phyloP scores from a whole-genome alignment of 2,329 filamentous ascomycete genomes.

The Trichoderma pleuroti region DNA sequence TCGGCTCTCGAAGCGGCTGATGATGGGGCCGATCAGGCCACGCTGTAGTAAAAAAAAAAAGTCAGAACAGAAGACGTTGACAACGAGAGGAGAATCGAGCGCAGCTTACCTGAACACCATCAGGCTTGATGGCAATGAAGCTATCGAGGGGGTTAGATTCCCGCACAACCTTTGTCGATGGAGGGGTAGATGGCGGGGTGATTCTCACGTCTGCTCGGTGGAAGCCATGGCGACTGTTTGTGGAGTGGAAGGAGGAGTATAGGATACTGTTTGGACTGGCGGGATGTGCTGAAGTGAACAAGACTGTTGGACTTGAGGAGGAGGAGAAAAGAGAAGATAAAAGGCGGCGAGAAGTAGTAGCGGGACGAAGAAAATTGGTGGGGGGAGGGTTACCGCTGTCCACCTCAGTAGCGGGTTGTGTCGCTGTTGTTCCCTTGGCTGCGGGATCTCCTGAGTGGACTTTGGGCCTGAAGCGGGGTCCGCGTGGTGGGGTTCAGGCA shows the following conservation, averaged over 20 bases:
- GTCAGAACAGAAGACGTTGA: constrained; percentile 23
- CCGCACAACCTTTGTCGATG: neutral
- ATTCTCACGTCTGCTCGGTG: constrained; percentile 78
- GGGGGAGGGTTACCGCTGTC: constrained; percentile 40
- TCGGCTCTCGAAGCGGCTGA: constrained; percentile 95
- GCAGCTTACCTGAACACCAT: constrained; percentile 86
- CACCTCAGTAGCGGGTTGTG: constrained; percentile 27
- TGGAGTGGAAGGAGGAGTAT: constrained; percentile 24
- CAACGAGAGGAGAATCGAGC: neutral
- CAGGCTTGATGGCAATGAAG: constrained; percentile 99
- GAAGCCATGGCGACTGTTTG: constrained; percentile 59
- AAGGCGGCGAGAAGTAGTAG: constrained; percentile 35
- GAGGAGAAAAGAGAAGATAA: constrained; percentile 35
- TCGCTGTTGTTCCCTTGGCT: constrained; percentile 15
- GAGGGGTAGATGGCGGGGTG: constrained; percentile 35
- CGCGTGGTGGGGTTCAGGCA: constrained; percentile 34
- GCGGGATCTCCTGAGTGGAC: constrained; percentile 14
- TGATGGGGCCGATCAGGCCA: constrained; percentile 96
- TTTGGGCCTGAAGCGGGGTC: constrained; percentile 34
- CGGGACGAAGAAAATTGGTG: constrained; percentile 42
- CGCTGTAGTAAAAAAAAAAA: constrained; percentile 54
- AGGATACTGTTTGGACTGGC: constrained; percentile 25
- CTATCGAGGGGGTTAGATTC: constrained; percentile 47
- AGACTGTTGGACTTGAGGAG: constrained; percentile 22
- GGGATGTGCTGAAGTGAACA: constrained; percentile 30